A percentile compares a stretch with the other conserved stretches of the same genome.
Evolutionary conservation across 1,139 yeast species (phyloP).

Genomic region (Debaryomyces fabryi): DNA sequence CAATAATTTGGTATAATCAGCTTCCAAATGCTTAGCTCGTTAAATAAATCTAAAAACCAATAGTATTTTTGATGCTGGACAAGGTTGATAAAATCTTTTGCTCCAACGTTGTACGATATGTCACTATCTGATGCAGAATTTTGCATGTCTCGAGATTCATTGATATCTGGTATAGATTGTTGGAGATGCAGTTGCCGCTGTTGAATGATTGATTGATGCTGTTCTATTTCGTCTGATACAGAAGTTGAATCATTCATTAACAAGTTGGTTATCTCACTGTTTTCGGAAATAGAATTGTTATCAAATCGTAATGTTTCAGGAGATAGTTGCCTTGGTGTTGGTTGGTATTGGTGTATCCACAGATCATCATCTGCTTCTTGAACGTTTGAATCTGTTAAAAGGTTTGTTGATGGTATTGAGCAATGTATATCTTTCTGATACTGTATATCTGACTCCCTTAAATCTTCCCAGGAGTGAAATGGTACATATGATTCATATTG

Average conservation of each 20-base stretch:
- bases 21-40: slow-evolving; percentile 45
- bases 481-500: slow-evolving; percentile 37
- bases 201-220: slow-evolving; percentile 2
- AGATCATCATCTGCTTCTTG: neutral
- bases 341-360: slow-evolving; percentile 9
- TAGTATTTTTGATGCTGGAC: slow-evolving; percentile 38
- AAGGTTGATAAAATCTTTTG: slow-evolving; percentile 24
- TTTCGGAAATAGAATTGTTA: slow-evolving; percentile 22
- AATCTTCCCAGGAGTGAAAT: slow-evolving; percentile 34
- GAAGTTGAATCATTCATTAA: slow-evolving; percentile 18
- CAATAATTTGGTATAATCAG: slow-evolving; percentile 41
- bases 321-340: neutral
- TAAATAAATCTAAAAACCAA: slow-evolving; percentile 45
- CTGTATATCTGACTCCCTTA: slow-evolving; percentile 36
- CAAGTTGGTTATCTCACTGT: slow-evolving; percentile 26
- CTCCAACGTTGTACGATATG: slow-evolving; percentile 14
- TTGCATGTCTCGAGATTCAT: neutral
- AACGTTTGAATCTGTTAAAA: neutral
- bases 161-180: neutral
- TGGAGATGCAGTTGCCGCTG: neutral
- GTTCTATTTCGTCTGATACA: slow-evolving; percentile 4
- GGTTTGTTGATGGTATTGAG: slow-evolving; percentile 8
- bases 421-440: slow-evolving; percentile 31
- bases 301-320: slow-evolving; percentile 12
- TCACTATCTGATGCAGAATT: slow-evolving; percentile 3